These are phyloP conservation scores for Lignosus rhinocerotis DNA, from an alignment of 1,284 basidiomycete species.

Conservation along the genomic window DNA sequence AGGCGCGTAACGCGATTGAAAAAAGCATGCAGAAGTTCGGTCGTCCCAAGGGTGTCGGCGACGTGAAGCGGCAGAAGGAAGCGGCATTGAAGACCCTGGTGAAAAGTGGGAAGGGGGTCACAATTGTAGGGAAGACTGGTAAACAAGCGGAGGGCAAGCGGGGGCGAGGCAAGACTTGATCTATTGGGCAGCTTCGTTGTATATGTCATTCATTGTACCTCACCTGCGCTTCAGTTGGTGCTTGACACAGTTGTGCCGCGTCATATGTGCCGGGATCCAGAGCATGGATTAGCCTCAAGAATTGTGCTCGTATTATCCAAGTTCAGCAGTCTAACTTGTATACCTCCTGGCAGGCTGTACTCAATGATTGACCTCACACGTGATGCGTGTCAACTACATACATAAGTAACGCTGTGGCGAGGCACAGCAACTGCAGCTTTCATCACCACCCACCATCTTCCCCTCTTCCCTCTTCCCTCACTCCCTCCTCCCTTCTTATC, in stretches of 20 bases:
- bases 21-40: slow-evolving; percentile 69
- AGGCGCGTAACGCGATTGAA: slow-evolving; percentile 69
- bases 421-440: slow-evolving; percentile 17
- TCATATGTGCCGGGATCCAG: background rate
- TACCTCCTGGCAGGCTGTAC: background rate
- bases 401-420: slow-evolving; percentile 20
- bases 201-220: slow-evolving; percentile 9
- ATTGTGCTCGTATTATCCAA: too few relatives aligned
- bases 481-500: background rate
- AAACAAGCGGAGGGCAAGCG: slow-evolving; percentile 39
- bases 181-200: background rate
- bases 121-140: slow-evolving; percentile 78
- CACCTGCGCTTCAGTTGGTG: slow-evolving; percentile 1
- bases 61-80: slow-evolving; percentile 79
- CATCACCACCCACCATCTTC: slow-evolving; percentile 13
- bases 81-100: slow-evolving; percentile 77
- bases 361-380: slow-evolving; percentile 6
- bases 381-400: slow-evolving; percentile 11
- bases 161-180: slow-evolving; percentile 32
- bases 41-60: slow-evolving; percentile 44
- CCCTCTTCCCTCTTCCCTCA: background rate
- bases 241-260: background rate
- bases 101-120: slow-evolving; percentile 84
- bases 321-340: too few relatives aligned
- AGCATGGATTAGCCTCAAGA: background rate